Evolutionary conservation across 495 filamentous ascomycete species (phyloP), one percentile per base, ranked within the genome.

Genomic region (Neurospora sp.): DNA sequence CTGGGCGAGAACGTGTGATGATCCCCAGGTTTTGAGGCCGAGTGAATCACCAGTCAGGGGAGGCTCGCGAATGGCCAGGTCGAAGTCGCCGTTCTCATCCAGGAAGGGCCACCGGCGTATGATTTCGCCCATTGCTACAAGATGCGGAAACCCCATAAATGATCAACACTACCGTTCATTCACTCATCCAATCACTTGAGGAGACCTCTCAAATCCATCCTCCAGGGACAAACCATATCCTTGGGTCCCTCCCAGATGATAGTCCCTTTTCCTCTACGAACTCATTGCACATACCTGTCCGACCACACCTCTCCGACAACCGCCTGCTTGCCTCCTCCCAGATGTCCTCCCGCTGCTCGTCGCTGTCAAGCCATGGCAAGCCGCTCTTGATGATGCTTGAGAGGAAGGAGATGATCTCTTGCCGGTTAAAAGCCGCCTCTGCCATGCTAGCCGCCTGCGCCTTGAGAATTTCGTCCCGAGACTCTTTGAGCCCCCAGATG

Each of bases 21-120:
- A 93, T 0, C 92, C 89, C 94, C 94, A 97, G 0, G 94, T 98
- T 78, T 98, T 98, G 77, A 94, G 87, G 12, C 96, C 96, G 18
- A 98, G 87, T 71, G 94, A 91, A 79, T 97, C 96, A 4, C 91
- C 88, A 0, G 92, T 97, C 70, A 97, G 81, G 3, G 94, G 89
- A 0, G 96, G 96, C 77, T 99, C 96, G 74, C 94, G 88, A 20
- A 99, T 88, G 18, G 85, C 83, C 69, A 96, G 81, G 44, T 90
- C 86, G 74, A 92, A 86, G 0, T 76, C 18, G 53, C 27, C 4
- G 1, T 83, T 77, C 53, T 35, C 53, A 37, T 65, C 27, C 27
- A 14, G 53, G 37, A 98, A 91, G 3, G 81, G 82, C 85, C 97
- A 98, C 5, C 83, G 83, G 39, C 95, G 88, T 37, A 87, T 91